phyloP scores from a whole-genome alignment of 2,329 filamentous ascomycete species.

The Pseudogymnoascus sp. region DNA sequence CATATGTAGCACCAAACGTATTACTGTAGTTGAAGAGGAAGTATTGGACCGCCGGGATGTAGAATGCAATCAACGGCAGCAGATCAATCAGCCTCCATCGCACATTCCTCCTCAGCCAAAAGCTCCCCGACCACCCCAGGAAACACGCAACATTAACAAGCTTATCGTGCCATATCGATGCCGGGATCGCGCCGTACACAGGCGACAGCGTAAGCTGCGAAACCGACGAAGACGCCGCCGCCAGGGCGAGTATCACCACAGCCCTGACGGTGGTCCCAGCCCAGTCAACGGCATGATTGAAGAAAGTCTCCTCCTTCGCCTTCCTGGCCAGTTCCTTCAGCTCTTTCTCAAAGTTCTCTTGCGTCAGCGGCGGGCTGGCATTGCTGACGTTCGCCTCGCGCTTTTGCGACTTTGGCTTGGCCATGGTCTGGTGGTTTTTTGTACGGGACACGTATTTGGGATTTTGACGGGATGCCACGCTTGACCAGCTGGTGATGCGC shows the following conservation, averaged over 20 bases:
- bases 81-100: constrained; percentile 44
- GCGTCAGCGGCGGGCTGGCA: constrained; percentile 22
- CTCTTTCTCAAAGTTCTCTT: constrained; percentile 32
- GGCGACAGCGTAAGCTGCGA: constrained; percentile 75
- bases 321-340: constrained; percentile 27
- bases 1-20: constrained; percentile 59
- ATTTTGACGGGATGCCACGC: constrained; percentile 1
- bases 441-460: constrained; percentile 5
- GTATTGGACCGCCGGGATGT: constrained; percentile 67
- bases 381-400: constrained; percentile 36
- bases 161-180: constrained; percentile 63
- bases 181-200: constrained; percentile 79
- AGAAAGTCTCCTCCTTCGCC: constrained; percentile 28
- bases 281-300: constrained; percentile 26
- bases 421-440: constrained; percentile 1
- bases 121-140: constrained; percentile 64
- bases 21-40: constrained; percentile 62
- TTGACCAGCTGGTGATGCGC: not conserved
- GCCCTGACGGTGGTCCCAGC: constrained; percentile 30
- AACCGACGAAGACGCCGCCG: constrained; percentile 60
- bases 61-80: constrained; percentile 68
- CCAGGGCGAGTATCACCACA: constrained; percentile 44
- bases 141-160: constrained; percentile 61
- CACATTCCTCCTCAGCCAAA: constrained; percentile 46
- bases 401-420: constrained; percentile 49